These are phyloP conservation scores for Tremella fuciformis DNA, from an alignment of 768 basidiomycete species.

Conservation along the genomic window DNA sequence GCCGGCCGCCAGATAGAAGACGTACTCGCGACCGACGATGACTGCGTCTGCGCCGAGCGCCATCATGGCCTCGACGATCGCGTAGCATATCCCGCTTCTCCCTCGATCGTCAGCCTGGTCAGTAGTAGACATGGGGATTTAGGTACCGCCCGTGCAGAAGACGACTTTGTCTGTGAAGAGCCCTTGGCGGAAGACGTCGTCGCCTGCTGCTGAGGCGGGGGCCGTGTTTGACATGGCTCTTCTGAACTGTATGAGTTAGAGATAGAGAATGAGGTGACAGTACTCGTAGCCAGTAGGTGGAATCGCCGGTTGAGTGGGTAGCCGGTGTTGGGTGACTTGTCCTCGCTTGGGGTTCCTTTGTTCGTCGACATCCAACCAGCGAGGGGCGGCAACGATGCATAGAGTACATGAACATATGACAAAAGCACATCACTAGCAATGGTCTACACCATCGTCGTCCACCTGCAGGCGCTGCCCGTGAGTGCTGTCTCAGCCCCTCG, in stretches of 20 bases:
- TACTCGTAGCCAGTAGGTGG: no score
- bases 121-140: not conserved
- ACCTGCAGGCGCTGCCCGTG: conserved; percentile 47
- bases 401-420: no score
- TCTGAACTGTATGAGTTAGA: no score
- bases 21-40: conserved; percentile 85
- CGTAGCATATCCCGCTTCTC: conserved; percentile 80
- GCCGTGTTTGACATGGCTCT: no score
- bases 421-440: conserved; percentile 15
- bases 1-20: conserved; percentile 9
- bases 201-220: no score
- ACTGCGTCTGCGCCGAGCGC: conserved; percentile 67
- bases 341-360: no score
- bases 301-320: no score
- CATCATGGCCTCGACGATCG: conserved; percentile 80
- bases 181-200: conserved; percentile 62
- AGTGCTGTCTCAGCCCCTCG: conserved; percentile 14
- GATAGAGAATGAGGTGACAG: no score
- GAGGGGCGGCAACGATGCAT: no score
- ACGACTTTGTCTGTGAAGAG: conserved; percentile 84
- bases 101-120: conserved; percentile 21
- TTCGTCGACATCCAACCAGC: no score
- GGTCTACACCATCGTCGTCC: conserved; percentile 53
- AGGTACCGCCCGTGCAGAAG: conserved; percentile 78
- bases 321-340: no score